phyloP scores from a whole-genome alignment of 345 rosid species.

The Brassica rapa region DNA sequence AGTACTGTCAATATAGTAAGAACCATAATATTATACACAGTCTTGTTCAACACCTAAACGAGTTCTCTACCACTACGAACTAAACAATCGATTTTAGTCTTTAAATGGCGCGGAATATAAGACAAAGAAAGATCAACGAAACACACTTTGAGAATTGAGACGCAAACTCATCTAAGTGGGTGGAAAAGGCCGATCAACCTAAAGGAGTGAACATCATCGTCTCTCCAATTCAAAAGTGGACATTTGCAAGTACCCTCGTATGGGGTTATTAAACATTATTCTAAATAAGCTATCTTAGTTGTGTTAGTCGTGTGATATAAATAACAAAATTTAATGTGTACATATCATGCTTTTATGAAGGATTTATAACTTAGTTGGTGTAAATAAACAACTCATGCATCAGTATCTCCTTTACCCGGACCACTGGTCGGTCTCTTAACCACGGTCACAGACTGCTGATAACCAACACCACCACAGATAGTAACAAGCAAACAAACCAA shows the following conservation, averaged over 20 bases:
- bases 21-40: neutral
- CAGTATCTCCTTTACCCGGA: conserved; percentile 46
- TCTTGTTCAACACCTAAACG: neutral
- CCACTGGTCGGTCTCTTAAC: conserved; percentile 37
- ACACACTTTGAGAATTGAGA: neutral
- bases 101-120: neutral
- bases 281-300: neutral
- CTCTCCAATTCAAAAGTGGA: neutral
- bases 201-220: neutral
- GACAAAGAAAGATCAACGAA: neutral
- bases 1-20: neutral
- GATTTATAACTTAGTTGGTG: no score
- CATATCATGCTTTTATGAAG: neutral
- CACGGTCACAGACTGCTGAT: conserved; percentile 89
- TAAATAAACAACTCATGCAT: conserved; percentile 38
- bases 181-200: neutral
- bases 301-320: neutral
- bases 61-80: neutral
- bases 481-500: conserved; percentile 85
- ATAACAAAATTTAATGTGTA: neutral
- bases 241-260: neutral
- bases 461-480: conserved; percentile 79
- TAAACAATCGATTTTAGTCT: neutral
- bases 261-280: neutral
- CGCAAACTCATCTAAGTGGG: neutral